These are phyloP conservation scores for Leishmania braziliensis DNA, from an alignment of 208 protist genomes.

Conservation along the genomic window DNA sequence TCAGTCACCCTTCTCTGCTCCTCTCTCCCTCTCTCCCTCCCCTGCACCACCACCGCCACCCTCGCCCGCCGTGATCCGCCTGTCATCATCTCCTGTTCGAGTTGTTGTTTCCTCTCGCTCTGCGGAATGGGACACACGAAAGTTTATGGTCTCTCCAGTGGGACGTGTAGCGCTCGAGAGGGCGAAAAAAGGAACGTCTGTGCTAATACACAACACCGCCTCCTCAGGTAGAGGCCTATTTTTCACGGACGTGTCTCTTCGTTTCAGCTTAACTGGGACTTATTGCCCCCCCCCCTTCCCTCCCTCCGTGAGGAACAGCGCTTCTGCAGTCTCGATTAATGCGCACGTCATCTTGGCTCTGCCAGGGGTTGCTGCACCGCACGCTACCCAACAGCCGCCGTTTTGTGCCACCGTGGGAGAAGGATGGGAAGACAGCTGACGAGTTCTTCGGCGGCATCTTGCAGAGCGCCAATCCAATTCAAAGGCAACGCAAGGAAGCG, in stretches of 20 bases:
- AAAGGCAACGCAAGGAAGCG: conserved; percentile 34
- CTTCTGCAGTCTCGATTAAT: background rate
- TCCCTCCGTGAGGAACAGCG: background rate
- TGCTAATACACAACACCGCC: background rate
- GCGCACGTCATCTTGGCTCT: conserved; percentile 6
- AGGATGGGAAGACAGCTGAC: conserved; percentile 76
- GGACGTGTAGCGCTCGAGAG: too few species aligned
- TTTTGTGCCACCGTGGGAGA: conserved; percentile 89
- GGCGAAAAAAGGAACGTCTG: background rate
- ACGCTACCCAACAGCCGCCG: conserved; percentile 29
- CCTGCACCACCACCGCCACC: background rate
- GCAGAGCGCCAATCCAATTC: conserved; percentile 70
- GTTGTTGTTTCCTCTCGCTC: background rate
- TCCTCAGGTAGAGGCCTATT: background rate
- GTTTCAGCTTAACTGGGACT: background rate
- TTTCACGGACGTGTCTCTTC: background rate
- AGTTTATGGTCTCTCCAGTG: too few species aligned
- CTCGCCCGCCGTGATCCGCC: background rate
- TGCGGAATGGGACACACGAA: background rate
- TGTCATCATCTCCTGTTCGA: background rate
- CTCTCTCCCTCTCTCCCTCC: background rate
- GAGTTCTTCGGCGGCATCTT: conserved; percentile 81
- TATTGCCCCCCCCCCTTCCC: background rate
- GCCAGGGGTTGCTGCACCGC: background rate
- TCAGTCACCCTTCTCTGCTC: too few species aligned